phyloP scores from a whole-genome alignment of 306 rosid genomes.

The Cicer arietinum region DNA sequence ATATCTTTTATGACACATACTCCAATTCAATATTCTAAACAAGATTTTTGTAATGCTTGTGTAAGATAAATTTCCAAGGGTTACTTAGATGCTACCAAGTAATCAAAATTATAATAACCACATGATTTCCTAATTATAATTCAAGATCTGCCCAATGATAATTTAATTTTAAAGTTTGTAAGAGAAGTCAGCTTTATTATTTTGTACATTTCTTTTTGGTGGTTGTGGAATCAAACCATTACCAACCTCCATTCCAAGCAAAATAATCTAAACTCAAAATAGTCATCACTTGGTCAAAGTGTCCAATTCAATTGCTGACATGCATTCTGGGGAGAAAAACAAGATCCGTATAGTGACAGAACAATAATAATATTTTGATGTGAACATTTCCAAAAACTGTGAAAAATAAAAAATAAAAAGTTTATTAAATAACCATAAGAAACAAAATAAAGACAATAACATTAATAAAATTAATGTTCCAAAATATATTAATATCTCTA shows the following conservation, averaged over 20 bases:
- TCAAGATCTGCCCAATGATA: not conserved
- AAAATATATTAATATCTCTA: slow-evolving; percentile 7
- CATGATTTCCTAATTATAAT: not conserved
- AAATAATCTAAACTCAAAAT: not conserved
- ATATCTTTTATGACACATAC: too few relatives aligned
- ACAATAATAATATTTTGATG: not conserved
- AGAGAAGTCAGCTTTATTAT: not conserved
- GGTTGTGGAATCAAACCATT: not conserved
- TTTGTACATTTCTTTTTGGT: not conserved
- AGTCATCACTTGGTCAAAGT: not conserved
- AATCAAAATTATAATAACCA: not conserved
- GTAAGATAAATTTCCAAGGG: too few relatives aligned
- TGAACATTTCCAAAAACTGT: not conserved
- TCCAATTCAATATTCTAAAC: too few relatives aligned
- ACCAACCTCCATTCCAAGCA: slow-evolving; percentile 6
- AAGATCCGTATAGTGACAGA: not conserved
- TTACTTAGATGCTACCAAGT: not conserved
- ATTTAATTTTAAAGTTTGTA: not conserved
- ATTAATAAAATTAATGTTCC: slow-evolving; percentile 1
- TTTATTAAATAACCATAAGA: not conserved
- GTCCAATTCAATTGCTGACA: not conserved
- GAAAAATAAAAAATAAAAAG: not conserved
- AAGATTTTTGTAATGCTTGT: too few relatives aligned
- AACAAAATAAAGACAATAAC: not conserved
- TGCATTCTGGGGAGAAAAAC: not conserved